phyloP scores from a whole-genome alignment of 164 flowering plant genomes.

The Liquidambar formosana region DNA sequence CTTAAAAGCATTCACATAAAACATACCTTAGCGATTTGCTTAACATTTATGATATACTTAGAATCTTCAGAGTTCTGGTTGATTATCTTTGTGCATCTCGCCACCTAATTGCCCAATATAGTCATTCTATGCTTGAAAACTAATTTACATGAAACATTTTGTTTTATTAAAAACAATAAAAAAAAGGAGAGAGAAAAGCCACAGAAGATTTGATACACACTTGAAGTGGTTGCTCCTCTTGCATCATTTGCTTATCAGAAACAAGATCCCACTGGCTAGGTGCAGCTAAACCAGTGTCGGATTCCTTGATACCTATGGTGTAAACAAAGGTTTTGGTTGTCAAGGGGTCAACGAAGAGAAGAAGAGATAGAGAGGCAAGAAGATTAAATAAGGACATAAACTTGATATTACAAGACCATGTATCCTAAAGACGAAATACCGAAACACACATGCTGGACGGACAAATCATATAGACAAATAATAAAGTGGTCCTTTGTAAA shows the following conservation, averaged over 20 bases:
- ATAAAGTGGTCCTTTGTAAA: too few species aligned
- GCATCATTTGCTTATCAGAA: slow-evolving; percentile 99
- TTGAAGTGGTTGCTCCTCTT: slow-evolving; percentile 98
- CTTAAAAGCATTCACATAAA: not conserved
- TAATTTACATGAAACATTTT: too few species aligned
- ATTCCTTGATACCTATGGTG: slow-evolving; percentile 85
- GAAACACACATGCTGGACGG: too few species aligned
- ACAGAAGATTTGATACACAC: slow-evolving; percentile 25
- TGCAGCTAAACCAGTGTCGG: slow-evolving; percentile 97
- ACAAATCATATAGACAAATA: too few species aligned
- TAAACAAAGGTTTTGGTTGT: not conserved
- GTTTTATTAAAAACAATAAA: not conserved
- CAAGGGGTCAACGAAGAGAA: not conserved
- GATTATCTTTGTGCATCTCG: slow-evolving; percentile 98
- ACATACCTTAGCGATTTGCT: slow-evolving; percentile 96
- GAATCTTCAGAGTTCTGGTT: slow-evolving; percentile 95
- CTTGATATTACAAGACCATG: too few species aligned
- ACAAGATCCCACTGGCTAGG: slow-evolving; percentile 99
- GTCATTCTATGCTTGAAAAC: slow-evolving; percentile 1
- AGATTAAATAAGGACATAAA: too few species aligned
- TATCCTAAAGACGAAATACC: too few species aligned
- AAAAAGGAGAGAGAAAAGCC: too few species aligned
- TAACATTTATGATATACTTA: slow-evolving; percentile 93
- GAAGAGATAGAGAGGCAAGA: not conserved
- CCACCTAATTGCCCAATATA: slow-evolving; percentile 54